Conservation (phyloP, 768 basidiomycete genomes). For the Collybiopsis confluens region DNA sequence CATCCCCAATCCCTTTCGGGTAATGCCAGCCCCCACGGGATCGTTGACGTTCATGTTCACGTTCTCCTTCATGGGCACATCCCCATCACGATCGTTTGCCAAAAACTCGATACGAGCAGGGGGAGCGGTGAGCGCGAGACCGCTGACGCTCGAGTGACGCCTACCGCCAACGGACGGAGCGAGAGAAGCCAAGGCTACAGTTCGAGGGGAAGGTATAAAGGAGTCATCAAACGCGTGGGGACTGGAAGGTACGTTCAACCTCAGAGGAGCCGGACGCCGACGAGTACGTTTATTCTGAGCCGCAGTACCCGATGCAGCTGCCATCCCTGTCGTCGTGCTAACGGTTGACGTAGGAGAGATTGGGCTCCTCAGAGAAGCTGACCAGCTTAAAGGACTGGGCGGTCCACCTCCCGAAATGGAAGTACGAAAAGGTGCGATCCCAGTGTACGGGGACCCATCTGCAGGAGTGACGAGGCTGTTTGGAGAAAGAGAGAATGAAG, state of each 20-base stretch:
- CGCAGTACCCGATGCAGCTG: not conserved
- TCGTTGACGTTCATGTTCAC: not conserved
- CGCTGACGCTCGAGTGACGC: not conserved
- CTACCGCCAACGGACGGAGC: not conserved
- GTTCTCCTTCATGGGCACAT: not conserved
- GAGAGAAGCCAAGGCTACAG: constrained; percentile 3
- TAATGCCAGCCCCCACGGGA: not conserved
- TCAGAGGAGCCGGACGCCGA: constrained; percentile 8
- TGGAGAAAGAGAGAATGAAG: constrained; percentile 1
- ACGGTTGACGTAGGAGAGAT: not conserved
- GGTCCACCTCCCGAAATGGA: not conserved
- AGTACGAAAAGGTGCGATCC: not conserved
- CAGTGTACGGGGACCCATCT: not conserved
- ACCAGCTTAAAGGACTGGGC: not conserved
- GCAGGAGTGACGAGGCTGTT: constrained; percentile 1
- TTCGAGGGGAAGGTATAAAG: constrained; percentile 6
- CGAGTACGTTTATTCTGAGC: constrained; percentile 6
- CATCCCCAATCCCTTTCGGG: not conserved
- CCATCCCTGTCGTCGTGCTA: constrained; percentile 3
- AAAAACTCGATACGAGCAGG: constrained; percentile 3
- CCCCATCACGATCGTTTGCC: not conserved
- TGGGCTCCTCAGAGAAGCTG: not conserved
- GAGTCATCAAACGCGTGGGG: constrained; percentile 7
- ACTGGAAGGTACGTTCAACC: not conserved
- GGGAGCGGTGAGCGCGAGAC: not conserved